Evolutionary conservation across 352 stramenopile species (phyloP).

Genomic region (Globisporangium takayamanum): DNA sequence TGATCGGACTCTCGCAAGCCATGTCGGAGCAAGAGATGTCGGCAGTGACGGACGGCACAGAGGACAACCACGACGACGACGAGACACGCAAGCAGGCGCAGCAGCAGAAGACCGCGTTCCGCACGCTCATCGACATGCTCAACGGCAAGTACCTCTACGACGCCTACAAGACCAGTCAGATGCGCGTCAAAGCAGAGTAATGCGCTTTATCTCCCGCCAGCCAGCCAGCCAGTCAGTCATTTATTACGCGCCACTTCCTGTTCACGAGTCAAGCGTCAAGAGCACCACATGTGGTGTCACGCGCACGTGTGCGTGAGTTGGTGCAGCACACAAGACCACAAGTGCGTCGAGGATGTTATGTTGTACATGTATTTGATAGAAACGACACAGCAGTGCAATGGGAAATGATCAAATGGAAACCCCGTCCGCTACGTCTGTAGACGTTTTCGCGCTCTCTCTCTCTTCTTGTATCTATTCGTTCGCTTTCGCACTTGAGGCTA

Average conservation of each 20-base stretch:
- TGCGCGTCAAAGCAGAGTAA: constrained; percentile 53
- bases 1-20: constrained; percentile 78
- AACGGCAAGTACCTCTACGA: constrained; percentile 87
- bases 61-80: constrained; percentile 50
- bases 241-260: constrained; percentile 6
- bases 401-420: no score
- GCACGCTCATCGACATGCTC: constrained; percentile 83
- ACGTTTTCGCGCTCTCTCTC: no score
- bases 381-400: no score
- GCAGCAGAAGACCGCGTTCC: constrained; percentile 45
- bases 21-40: constrained; percentile 67
- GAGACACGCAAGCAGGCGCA: constrained; percentile 30
- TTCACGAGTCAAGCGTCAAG: no score
- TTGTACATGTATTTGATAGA: no score
- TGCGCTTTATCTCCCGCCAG: background rate
- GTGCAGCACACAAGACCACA: no score
- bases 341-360: no score
- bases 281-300: no score
- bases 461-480: no score
- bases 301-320: no score
- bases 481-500: no score
- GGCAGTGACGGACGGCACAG: constrained; percentile 43
- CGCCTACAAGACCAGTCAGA: constrained; percentile 59
- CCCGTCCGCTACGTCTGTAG: no score
- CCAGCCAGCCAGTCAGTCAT: background rate